Base-by-base conservation (phyloP, 2,329 filamentous ascomycete species). In the Dactylellina sp. region DNA sequence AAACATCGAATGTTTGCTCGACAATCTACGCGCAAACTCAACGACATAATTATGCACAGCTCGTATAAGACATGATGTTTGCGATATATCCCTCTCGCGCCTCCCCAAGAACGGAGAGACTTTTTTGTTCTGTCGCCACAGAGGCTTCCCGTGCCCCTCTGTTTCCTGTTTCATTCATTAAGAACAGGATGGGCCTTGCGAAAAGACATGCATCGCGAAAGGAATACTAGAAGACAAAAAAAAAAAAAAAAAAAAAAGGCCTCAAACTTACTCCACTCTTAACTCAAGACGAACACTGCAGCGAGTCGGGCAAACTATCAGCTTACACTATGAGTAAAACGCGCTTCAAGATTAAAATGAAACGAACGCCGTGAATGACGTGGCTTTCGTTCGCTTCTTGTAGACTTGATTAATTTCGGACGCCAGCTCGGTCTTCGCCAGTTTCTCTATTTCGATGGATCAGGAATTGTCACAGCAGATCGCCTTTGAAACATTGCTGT, bases 241-340 rank as follows among this genome's bases (percentile, higher is more conserved):
- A 47, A 24, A 25, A 39, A 46, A 52, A 40, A 39, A 46, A 46
- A 35, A 44, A 63, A 72, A 72, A 72, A 60, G 47, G 52, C 66
- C 66, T 72, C 66, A n/a, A 71, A 63, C 59, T 47, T 71, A 44
- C 65, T 71, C 65, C 65, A 71, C 65, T 62, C 57, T 53, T 55
- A 61, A 53, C 46, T 22, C 16, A 44, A 42, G 44, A 50, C 65
- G 57, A 71, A 71, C 65, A 71, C 20, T 71, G 65, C 65, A 71
- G 65, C 65, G 44, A 32, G 55, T 39, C 55, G 47, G n/a, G n/a
- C n/a, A 59, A 46, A 4, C 35, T 14, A n/a, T 42, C 22, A 1
- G 32, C 11, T 5, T 22, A 32, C 32, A 32, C 14, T 56, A 37
- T 44, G 62, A 12, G 56, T n/a, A n/a, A n/a, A n/a, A n/a, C n/a